Evolutionary conservation across 352 stramenopile species (phyloP).

Genomic region (Phytopythium sindhum): DNA sequence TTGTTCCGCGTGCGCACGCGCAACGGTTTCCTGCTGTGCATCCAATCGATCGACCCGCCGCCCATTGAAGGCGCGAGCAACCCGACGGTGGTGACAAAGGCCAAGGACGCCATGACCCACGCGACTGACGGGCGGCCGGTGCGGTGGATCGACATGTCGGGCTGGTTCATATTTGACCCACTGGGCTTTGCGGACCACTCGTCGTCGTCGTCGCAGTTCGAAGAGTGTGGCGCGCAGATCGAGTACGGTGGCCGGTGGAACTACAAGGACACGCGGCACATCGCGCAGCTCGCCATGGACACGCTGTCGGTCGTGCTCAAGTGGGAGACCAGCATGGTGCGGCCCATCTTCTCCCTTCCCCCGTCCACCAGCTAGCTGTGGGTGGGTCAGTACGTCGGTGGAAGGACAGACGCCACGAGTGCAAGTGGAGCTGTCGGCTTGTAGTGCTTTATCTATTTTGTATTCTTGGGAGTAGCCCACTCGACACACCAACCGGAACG

Average conservation of each 20-base stretch:
- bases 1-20: slow-evolving; percentile 67
- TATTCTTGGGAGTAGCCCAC: not conserved
- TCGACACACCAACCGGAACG: not conserved
- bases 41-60: slow-evolving; percentile 48
- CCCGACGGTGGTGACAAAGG: slow-evolving; percentile 10
- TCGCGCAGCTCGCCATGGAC: slow-evolving; percentile 56
- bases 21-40: slow-evolving; percentile 61
- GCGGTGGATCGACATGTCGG: slow-evolving; percentile 62
- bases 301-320: slow-evolving; percentile 60
- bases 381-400: no score
- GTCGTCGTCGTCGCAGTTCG: slow-evolving; percentile 12
- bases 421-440: not conserved
- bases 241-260: slow-evolving; percentile 71
- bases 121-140: slow-evolving; percentile 35
- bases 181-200: slow-evolving; percentile 26
- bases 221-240: slow-evolving; percentile 44
- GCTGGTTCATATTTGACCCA: slow-evolving; percentile 71
- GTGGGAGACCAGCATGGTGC: slow-evolving; percentile 65
- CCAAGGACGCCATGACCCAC: slow-evolving; percentile 3
- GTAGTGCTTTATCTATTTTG: not conserved
- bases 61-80: slow-evolving; percentile 8
- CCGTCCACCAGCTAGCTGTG: slow-evolving; percentile 20
- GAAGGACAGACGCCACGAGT: not conserved
- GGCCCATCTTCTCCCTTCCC: slow-evolving; percentile 49
- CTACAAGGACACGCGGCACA: slow-evolving; percentile 45